Evolutionary conservation across 148 eudicot genomes (phyloP), one percentile per base, ranked within the genome.

Genomic region (Talinum fruticosum): DNA sequence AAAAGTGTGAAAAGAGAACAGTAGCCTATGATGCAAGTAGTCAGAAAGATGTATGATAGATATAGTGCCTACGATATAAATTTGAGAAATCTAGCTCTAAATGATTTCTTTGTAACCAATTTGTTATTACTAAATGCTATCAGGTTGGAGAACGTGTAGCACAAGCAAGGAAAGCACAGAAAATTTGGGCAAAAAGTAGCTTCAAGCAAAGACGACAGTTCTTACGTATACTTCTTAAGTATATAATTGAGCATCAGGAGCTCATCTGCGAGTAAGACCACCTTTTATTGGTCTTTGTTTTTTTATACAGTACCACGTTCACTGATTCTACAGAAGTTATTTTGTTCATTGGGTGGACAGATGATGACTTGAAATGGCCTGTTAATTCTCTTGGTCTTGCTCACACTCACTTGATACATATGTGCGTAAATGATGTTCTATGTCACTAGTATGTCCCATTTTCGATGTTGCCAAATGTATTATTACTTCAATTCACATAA

Each of bases 201-300:
- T 96, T 93, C 87, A 96, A 96, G 88, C 99, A 90, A 92, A 90
- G 99, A 71, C 89, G 99, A 33, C 94, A 90, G 78, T 96, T 96
- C 82, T 80, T 96, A 76, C 92, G 97, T 69, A 90, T 96, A 80
- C 97, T 96, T 77, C 85, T 96, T 70, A 96, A 96, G 84, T 96
- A 91, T 68, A 96, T 96, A 71, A 90, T 96, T 84, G 99, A 96
- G 76, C 97, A 96, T 81, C 99, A 96, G 81, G 92, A 89, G 54
- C 97, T 96, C 69, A 96, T 96, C 87, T 96, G 99, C 97, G 97
- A 93, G 99, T 96, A 82, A 82, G 97, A 26, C 78, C n/a, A 54
- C 54, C 68, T 51, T 26, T 73, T 54, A 18, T 65, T 19, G 16
- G 28, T 28, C 10, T 12, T 33, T 68, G 41, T 35, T 57, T 45